Base-by-base conservation (phyloP, 495 filamentous ascomycete species). In the Aspergillus heteromorphus region DNA sequence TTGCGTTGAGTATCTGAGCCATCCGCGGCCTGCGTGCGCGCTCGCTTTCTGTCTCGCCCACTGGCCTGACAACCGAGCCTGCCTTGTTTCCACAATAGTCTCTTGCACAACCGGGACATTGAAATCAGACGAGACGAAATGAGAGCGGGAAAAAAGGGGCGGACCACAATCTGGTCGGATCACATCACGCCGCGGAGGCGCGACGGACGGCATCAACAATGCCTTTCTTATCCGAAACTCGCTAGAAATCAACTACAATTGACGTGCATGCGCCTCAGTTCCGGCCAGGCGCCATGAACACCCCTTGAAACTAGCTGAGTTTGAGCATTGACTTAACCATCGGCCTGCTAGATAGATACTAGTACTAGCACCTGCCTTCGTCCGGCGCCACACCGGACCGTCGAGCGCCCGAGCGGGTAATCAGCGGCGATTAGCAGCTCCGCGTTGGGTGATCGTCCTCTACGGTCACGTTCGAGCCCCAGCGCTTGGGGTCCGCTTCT, bases 361-460 rank as follows among this genome's bases (percentile, higher is more conserved):
- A 56, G 17, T 18, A n/a, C 29, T 43, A 49, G 51, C 51, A 48
- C 30, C 34, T 13, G 34, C 34, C 43, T 29, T 16, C 43, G n/a
- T 23, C 17, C 29, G 43, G 43, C 43, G 27, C 43, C 29, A 47
- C 43, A 11, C n/a, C 43, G 21, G 43, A 27, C 13, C 19, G 23
- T 47, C 40, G 17, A 56, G 47, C 48, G 48, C 54, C 25, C 29
- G 40, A 40, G 48, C 30, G 30, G 42, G 43, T 49, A 18, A 9
- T 43, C 27, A 25, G 47, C 36, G 20, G n/a, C 49, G 31, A 56
- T 49, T 45, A 43, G 30, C 40, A 36, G 42, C 8, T 20, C 34
- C 48, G 36, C 45, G 17, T 21, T 51, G 36, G 29, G 13, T 50
- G 54, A 56, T 56, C 48, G 29, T 45, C 54, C 23, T 20, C 40